Evolutionary conservation across 225 moss, liverwort and hornwort genomes (phyloP).

Genomic region (Rhytidiadelphus loreus): DNA sequence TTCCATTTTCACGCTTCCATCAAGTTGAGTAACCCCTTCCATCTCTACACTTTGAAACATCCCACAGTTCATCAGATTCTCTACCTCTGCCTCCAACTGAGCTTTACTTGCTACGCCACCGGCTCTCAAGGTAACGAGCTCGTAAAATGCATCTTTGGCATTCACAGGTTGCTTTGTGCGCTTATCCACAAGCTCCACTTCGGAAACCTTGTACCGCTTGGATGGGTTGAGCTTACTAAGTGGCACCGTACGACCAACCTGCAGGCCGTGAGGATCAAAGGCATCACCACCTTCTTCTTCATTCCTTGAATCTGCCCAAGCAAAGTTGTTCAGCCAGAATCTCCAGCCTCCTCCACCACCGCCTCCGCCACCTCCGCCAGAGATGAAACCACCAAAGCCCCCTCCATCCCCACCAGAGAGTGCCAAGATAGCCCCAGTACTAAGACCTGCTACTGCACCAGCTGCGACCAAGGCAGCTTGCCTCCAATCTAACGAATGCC

Average conservation of each 20-base stretch:
- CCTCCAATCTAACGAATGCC: constrained; percentile 17
- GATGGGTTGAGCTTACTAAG: constrained; percentile 76
- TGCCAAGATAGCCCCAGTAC: constrained; percentile 18
- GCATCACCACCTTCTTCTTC: constrained; percentile 56
- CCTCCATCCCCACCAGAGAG: constrained; percentile 46
- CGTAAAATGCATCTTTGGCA: constrained; percentile 81
- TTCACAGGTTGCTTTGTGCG: constrained; percentile 67
- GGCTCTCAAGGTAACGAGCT: constrained; percentile 69
- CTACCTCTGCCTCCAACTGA: constrained; percentile 76
- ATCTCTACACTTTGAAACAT: constrained; percentile 95
- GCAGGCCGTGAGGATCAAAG: constrained; percentile 74
- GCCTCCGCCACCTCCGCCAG: constrained; percentile 46
- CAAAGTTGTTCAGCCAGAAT: constrained; percentile 40
- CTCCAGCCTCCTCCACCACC: constrained; percentile 49
- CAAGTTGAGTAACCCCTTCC: constrained; percentile 81
- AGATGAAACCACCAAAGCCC: constrained; percentile 37
- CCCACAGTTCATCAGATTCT: constrained; percentile 86
- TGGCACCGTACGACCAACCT: constrained; percentile 69
- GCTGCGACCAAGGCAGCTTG: constrained; percentile 29
- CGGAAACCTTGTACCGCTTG: constrained; percentile 68
- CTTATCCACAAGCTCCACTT: constrained; percentile 85
- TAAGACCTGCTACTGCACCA: constrained; percentile 29
- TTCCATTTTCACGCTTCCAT: constrained; percentile 82
- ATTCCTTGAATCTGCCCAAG: constrained; percentile 58
- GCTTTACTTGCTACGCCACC: constrained; percentile 68